A percentile compares a stretch with the other conserved stretches of the same genome.
phyloP scores from a whole-genome alignment of 495 filamentous ascomycete species.

The Podospora australis region DNA sequence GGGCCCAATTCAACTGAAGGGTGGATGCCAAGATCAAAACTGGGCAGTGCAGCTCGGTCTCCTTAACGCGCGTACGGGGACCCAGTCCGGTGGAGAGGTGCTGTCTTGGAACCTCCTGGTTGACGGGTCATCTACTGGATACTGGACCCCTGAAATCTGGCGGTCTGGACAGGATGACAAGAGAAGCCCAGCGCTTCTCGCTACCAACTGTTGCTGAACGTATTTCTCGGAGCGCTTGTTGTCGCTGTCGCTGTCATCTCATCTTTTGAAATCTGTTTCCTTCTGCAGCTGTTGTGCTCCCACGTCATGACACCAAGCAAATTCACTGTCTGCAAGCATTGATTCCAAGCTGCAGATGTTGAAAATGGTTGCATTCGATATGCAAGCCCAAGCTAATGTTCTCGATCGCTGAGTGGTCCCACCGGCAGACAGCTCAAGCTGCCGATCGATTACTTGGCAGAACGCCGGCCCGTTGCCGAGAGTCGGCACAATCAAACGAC shows the following conservation, averaged over 20 bases:
- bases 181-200: not conserved
- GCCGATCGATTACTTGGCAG: slow-evolving; percentile 5
- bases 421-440: slow-evolving; percentile 1
- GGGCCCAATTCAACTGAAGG: not conserved
- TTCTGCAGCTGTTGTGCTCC: too few relatives aligned
- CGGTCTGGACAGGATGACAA: not conserved
- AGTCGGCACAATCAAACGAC: not conserved
- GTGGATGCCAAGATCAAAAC: not conserved
- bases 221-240: not conserved
- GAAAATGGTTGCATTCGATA: too few relatives aligned
- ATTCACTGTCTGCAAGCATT: too few relatives aligned
- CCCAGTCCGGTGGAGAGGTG: slow-evolving; percentile 1
- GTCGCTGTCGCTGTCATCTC: too few relatives aligned
- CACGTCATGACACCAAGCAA: too few relatives aligned
- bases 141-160: slow-evolving; percentile 5
- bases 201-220: not conserved
- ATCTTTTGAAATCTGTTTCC: too few relatives aligned
- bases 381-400: too few relatives aligned
- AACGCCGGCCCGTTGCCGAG: slow-evolving; percentile 3
- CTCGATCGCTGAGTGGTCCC: too few relatives aligned
- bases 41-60: not conserved
- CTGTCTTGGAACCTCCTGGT: slow-evolving; percentile 10
- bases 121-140: slow-evolving; percentile 7
- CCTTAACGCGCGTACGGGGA: not conserved
- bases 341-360: too few relatives aligned